phyloP scores from a whole-genome alignment of 768 basidiomycete genomes.

The Rhodocollybia butyracea region DNA sequence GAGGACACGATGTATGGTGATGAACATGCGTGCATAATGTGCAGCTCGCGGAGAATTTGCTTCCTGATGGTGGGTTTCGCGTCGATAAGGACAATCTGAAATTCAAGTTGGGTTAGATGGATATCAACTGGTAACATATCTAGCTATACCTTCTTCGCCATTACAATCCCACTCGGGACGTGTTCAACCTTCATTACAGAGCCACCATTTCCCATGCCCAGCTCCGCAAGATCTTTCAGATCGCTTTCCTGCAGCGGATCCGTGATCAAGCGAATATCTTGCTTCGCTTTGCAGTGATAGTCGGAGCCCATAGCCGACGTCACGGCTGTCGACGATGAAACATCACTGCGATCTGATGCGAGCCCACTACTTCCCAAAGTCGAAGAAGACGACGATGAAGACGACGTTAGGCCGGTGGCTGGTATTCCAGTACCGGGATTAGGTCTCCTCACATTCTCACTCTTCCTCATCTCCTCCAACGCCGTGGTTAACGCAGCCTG shows the following conservation, averaged over 20 bases:
- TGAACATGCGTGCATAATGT: constrained; percentile 97
- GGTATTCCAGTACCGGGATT: background rate
- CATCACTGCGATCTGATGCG: background rate
- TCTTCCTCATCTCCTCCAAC: constrained; percentile 72
- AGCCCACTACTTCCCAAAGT: background rate
- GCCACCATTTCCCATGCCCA: constrained; percentile 96
- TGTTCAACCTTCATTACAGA: constrained; percentile 97
- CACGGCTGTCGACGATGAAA: background rate
- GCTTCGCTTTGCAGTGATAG: background rate
- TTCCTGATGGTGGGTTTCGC: constrained; percentile 95
- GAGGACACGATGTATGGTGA: constrained; percentile 95
- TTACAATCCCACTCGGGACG: constrained; percentile 82
- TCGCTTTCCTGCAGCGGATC: constrained; percentile 74
- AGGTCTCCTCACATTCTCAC: background rate
- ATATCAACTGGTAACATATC: background rate
- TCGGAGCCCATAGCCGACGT: background rate
- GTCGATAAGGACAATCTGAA: constrained; percentile 90
- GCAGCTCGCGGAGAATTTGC: constrained; percentile 95
- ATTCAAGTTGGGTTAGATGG: background rate
- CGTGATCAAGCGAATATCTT: background rate
- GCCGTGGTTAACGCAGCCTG: constrained; percentile 82
- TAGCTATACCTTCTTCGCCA: constrained; percentile 89
- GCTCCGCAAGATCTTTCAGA: constrained; percentile 82
- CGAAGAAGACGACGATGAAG: background rate
- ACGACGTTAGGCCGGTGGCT: too few species aligned